Percentiles rank a stretch among this genome's conserved stretches.
Conservation (phyloP, 176 grass and related monocot species). For the Paspalum notatum region DNA sequence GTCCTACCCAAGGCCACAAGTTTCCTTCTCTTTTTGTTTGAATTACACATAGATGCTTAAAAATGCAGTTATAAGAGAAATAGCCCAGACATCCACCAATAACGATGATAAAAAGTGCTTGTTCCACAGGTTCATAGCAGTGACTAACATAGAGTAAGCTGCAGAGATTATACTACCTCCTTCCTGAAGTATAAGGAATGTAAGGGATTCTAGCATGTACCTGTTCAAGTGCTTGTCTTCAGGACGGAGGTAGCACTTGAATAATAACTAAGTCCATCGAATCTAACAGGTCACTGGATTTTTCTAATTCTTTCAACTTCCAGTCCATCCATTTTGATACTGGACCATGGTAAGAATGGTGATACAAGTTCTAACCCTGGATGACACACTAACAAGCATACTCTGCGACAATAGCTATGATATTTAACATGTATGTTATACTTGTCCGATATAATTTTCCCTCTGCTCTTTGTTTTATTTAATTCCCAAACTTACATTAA, state of each 20-base stretch:
- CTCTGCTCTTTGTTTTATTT: not conserved
- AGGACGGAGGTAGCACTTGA: not conserved
- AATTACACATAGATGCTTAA: slow-evolving; percentile 6
- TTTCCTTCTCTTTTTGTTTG: slow-evolving; percentile 11
- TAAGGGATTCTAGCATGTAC: no score
- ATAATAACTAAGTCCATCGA: not conserved
- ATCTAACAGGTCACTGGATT: not conserved
- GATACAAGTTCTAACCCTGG: not conserved
- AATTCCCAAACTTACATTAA: not conserved
- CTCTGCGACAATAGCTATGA: not conserved
- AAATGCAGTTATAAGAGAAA: slow-evolving; percentile 3
- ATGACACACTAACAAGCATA: not conserved
- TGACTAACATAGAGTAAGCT: slow-evolving; percentile 24
- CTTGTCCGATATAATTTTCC: slow-evolving; percentile 4
- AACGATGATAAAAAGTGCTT: not conserved
- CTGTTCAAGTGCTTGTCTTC: no score
- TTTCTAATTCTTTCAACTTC: not conserved
- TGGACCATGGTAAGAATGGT: not conserved
- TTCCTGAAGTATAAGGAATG: no score
- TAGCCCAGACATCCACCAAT: not conserved
- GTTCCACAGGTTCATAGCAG: not conserved
- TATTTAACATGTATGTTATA: not conserved
- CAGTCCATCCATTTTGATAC: not conserved
- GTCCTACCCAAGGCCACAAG: not conserved
- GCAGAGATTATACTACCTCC: not conserved